A percentile compares a stretch with the other conserved stretches of the same genome.
Evolutionary conservation across 768 basidiomycete genomes (phyloP).

Genomic region (Termitomyces titanicus): DNA sequence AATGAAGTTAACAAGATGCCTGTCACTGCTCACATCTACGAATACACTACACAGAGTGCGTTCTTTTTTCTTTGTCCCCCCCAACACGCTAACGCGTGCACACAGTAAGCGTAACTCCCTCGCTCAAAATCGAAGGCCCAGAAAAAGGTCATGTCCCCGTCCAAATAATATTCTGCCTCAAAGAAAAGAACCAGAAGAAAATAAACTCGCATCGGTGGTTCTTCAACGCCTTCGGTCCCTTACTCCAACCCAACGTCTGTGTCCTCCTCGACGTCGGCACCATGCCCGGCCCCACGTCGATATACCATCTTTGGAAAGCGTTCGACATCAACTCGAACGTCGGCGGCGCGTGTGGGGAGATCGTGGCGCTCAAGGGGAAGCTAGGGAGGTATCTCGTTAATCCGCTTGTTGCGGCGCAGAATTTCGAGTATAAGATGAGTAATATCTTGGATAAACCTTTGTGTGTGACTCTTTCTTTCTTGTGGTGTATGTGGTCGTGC

Average conservation of each 20-base stretch:
- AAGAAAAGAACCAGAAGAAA: slow-evolving; percentile 94
- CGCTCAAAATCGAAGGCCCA: slow-evolving; percentile 76
- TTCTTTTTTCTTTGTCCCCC: too few relatives aligned
- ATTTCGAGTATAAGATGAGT: slow-evolving; percentile 93
- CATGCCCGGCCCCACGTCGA: slow-evolving; percentile 81
- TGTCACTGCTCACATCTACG: slow-evolving; percentile 89
- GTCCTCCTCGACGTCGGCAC: slow-evolving; percentile 83
- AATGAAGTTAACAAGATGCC: slow-evolving; percentile 78
- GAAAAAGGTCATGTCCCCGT: slow-evolving; percentile 84
- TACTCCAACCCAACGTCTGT: slow-evolving; percentile 89
- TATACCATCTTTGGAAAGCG: slow-evolving; percentile 94
- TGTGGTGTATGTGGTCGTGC: background rate
- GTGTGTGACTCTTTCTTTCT: slow-evolving; percentile 21
- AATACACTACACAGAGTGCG: slow-evolving; percentile 80
- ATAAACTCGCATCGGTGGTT: slow-evolving; percentile 96
- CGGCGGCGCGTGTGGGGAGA: slow-evolving; percentile 94
- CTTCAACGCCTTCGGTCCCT: slow-evolving; percentile 84
- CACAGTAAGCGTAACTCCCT: slow-evolving; percentile 66
- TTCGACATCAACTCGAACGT: slow-evolving; percentile 92
- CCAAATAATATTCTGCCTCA: slow-evolving; percentile 89
- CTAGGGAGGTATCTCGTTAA: slow-evolving; percentile 78
- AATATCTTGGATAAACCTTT: slow-evolving; percentile 93
- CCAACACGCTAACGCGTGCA: too few relatives aligned
- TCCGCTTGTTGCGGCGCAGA: slow-evolving; percentile 86
- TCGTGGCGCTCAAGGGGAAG: slow-evolving; percentile 87